phyloP scores from a whole-genome alignment of 2,329 filamentous ascomycete genomes.

The Neofusicoccum ribis region DNA sequence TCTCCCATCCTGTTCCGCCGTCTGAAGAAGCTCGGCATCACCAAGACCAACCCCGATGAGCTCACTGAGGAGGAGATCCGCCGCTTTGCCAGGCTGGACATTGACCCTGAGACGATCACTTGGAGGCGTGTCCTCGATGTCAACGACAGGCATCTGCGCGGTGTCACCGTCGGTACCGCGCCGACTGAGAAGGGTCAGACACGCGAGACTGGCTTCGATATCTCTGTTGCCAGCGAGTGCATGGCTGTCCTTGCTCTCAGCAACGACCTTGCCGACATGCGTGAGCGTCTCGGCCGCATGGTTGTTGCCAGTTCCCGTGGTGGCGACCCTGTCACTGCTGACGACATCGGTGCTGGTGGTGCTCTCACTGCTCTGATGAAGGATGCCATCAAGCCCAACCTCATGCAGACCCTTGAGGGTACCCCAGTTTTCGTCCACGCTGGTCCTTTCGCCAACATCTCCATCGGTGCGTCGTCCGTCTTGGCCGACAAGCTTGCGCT shows the following conservation, averaged over 20 bases:
- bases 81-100: conserved; percentile 90
- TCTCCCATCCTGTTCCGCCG: conserved; percentile 88
- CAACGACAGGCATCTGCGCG: conserved; percentile 90
- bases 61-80: conserved; percentile 86
- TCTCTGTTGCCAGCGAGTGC: conserved; percentile 94
- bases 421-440: conserved; percentile 98
- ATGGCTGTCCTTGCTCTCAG: conserved; percentile 97
- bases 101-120: conserved; percentile 94
- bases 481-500: conserved; percentile 92
- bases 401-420: conserved; percentile 97
- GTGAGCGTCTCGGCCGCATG: conserved; percentile 91
- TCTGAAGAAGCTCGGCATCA: conserved; percentile 91
- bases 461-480: conserved; percentile 93
- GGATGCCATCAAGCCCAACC: conserved; percentile 97
- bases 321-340: conserved; percentile 91
- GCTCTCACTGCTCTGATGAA: conserved; percentile 94
- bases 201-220: conserved; percentile 92
- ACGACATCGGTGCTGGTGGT: conserved; percentile 90
- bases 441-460: conserved; percentile 97
- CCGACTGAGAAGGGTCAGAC: conserved; percentile 87
- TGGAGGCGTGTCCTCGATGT: conserved; percentile 96
- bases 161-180: conserved; percentile 84
- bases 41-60: conserved; percentile 90
- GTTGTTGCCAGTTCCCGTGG: conserved; percentile 83
- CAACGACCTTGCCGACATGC: conserved; percentile 83